Percentiles rank a stretch among this genome's conserved stretches.
phyloP scores from a whole-genome alignment of 768 basidiomycete species.

The Chalciporus pseudorubinellus region DNA sequence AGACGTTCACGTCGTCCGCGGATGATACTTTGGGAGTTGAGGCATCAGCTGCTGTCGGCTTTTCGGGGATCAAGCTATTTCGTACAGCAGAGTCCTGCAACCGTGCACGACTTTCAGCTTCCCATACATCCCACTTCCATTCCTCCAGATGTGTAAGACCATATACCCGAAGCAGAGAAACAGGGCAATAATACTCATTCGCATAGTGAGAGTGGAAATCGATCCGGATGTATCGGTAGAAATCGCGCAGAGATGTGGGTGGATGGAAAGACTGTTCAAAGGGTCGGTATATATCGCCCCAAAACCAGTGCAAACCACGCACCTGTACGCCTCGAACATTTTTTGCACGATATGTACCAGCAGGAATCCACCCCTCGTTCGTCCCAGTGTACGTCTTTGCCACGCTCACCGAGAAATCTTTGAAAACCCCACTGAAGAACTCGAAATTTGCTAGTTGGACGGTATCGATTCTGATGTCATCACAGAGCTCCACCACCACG shows the following conservation, averaged over 20 bases:
- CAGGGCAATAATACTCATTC: slow-evolving; percentile 93
- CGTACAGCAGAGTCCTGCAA: slow-evolving; percentile 31
- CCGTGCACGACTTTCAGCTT: slow-evolving; percentile 59
- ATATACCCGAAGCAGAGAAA: slow-evolving; percentile 89
- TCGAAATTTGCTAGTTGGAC: slow-evolving; percentile 96
- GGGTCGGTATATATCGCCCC: not conserved
- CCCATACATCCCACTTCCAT: slow-evolving; percentile 91
- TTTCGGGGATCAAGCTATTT: slow-evolving; percentile 24
- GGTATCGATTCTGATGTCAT: slow-evolving; percentile 95
- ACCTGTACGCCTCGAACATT: slow-evolving; percentile 92
- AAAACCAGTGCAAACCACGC: slow-evolving; percentile 23
- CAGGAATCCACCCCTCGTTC: slow-evolving; percentile 62
- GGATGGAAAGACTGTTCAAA: slow-evolving; percentile 68
- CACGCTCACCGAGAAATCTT: slow-evolving; percentile 83
- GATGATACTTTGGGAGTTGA: not conserved
- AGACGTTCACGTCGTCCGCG: slow-evolving; percentile 4
- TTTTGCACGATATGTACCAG: slow-evolving; percentile 81
- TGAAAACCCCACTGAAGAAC: slow-evolving; percentile 96
- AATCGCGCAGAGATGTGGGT: slow-evolving; percentile 68
- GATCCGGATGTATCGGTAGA: slow-evolving; percentile 91
- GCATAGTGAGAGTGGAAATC: slow-evolving; percentile 94
- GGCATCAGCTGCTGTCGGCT: not conserved
- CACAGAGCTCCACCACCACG: slow-evolving; percentile 94
- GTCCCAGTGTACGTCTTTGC: slow-evolving; percentile 75
- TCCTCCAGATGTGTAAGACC: slow-evolving; percentile 95